phyloP scores from a whole-genome alignment of 345 rosid species.

The Carallia brachiata region DNA sequence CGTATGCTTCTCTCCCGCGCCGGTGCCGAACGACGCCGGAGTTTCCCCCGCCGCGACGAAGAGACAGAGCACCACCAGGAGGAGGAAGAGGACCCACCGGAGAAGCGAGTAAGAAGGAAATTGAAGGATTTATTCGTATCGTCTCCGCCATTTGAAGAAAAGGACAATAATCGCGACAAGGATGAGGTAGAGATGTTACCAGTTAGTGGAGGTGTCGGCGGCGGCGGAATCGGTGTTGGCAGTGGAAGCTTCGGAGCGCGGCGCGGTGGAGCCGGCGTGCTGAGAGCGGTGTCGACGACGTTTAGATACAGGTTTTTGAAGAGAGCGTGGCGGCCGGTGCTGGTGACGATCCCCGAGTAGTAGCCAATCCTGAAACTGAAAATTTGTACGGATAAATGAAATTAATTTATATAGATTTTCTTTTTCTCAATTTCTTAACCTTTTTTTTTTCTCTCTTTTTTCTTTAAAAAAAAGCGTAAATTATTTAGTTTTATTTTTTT shows the following conservation, averaged over 20 bases:
- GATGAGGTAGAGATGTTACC: slow-evolving; percentile 36
- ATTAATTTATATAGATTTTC: slow-evolving; percentile 3
- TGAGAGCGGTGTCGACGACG: slow-evolving; percentile 52
- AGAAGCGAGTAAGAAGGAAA: slow-evolving; percentile 50
- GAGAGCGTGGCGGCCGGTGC: slow-evolving; percentile 91
- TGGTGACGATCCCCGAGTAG: slow-evolving; percentile 80
- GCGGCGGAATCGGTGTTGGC: slow-evolving; percentile 6
- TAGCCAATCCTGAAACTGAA: background rate
- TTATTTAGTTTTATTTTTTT: background rate
- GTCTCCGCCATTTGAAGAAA: slow-evolving; percentile 67
- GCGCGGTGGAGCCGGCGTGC: slow-evolving; percentile 42
- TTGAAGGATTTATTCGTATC: slow-evolving; percentile 80
- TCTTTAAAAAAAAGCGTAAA: background rate
- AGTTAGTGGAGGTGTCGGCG: slow-evolving; percentile 21
- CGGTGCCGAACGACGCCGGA: slow-evolving; percentile 29
- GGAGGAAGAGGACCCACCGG: slow-evolving; percentile 37
- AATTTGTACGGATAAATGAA: slow-evolving; percentile 15
- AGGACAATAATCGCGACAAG: slow-evolving; percentile 35
- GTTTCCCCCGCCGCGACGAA: slow-evolving; percentile 36
- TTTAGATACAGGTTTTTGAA: slow-evolving; percentile 65
- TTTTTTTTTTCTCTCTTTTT: background rate
- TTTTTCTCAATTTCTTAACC: background rate
- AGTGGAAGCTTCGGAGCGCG: slow-evolving; percentile 20
- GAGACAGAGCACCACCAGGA: slow-evolving; percentile 23
- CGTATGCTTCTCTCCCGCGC: slow-evolving; percentile 74